Evolutionary conservation across 345 rosid species (phyloP), one percentile per base, ranked within the genome.

Genomic region (Microthlaspi erraticum): DNA sequence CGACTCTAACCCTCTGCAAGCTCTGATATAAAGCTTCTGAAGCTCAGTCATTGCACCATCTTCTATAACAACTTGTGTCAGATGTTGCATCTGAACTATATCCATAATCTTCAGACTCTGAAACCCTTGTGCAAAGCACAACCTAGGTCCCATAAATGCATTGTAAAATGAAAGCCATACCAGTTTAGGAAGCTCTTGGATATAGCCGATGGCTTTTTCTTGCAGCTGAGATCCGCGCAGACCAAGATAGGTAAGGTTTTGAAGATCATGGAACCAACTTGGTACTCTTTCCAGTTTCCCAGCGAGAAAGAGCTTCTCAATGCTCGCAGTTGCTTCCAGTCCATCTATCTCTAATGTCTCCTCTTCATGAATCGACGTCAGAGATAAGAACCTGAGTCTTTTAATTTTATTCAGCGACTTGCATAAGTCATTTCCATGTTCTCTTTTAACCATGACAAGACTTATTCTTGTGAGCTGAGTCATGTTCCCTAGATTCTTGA

Each of bases 231-330:
- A 76, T 41, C 80, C 68, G 7, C 62, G 73, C 26, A 79, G 43
- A 23, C 37, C 39, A 20, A 81, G 29, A 9, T 34, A 23, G 6
- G 66, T 45, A 2, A 77, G 51, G 74, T 44, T 75, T 1, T 75
- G 66, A 41, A 78, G 83, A 13, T 69, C 58, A 13, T 31, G 53
- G 32, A 83, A 78, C 87, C 87, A 83, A 1, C 14, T 54, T 7
- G 84, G 80, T 17, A 81, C 70, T 17, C 39, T 81, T 45, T 74
- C 71, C 34, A 77, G 45, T 58, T 74, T 81, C 36, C 83, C 84
- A 5, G 54, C 48, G 6, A 79, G 68, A 38, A 11, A 48, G 10
- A 81, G 78, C 55, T 31, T 79, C 48, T 72, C 71, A 26, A 83
- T 75, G 20, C 61, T 49, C 10, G 72, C 52, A 48, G 73, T 72